Evolutionary conservation across 2,329 filamentous ascomycete genomes (phyloP), one percentile per base, ranked within the genome.

Genomic region (Cytospora paraplurivora): DNA sequence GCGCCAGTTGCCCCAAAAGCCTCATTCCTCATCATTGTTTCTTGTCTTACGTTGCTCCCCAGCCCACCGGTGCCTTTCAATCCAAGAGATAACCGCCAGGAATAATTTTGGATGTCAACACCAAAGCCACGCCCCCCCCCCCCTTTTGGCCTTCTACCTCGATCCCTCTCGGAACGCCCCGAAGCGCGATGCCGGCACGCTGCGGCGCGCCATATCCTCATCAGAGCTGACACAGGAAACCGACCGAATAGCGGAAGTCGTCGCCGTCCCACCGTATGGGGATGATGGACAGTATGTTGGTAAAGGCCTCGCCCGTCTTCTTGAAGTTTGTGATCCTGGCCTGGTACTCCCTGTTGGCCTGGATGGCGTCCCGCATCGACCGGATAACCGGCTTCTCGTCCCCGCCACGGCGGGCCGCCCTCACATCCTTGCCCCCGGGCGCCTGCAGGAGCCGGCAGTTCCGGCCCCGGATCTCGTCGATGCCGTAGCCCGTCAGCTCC

Each of bases 361-460:
- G 73, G 27, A 85, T 72, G 1, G 83, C 79, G 35, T 76, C 72
- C 7, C 76, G 75, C 76, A 86, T 79, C 50, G 67, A 85, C 41
- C 85, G 79, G 5, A 92, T 81, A 0, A 86, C 85, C 2, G 27
- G 27, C 60, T 86, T 80, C 67, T 88, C 83, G 70, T 91, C 87
- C 62, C 89, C 83, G 69, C 89, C 86, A 71, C 87, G 86, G 57
- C 88, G 82, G 61, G 83, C 81, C 7, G 85, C 77, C 17, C 85
- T 85, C 13, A 83, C 75, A 62, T 82, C 76, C 49, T 91, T 85
- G 63, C 85, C 89, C 56, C 88, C 87, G 1, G 91, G 91, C 0
- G 85, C 85, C 72, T 96, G 93, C 15, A 97, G 81, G 71, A 96
- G 96, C 12, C 92, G 89, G 72, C 92, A 96, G 74, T 96, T 96